phyloP scores from a whole-genome alignment of 148 eudicot genomes.

The Heliamphora exappendiculata region DNA sequence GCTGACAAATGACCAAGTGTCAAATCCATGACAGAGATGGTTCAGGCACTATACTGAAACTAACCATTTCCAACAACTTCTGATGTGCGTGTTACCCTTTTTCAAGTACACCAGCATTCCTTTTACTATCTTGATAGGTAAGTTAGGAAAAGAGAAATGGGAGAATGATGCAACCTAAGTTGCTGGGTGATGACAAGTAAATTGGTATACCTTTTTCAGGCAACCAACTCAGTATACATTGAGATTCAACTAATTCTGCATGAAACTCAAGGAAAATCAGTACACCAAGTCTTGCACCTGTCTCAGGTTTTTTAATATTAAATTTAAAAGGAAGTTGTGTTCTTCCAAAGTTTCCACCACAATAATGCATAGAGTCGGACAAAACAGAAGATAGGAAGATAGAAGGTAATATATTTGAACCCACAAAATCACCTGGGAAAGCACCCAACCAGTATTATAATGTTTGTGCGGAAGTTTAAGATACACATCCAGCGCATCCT shows the following conservation, averaged over 20 bases:
- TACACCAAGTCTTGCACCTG: not conserved
- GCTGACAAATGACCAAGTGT: not conserved
- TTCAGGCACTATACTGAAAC: not conserved
- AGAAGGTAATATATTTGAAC: slow-evolving; percentile 1
- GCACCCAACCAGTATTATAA: slow-evolving; percentile 93
- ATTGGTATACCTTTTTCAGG: not conserved
- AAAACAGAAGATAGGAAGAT: not conserved
- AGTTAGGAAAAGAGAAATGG: too few species aligned
- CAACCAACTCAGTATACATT: not conserved
- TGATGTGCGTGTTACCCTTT: not conserved
- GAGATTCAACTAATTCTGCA: not conserved
- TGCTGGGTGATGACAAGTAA: too few species aligned
- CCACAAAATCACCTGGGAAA: slow-evolving; percentile 60
- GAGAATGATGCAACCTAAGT: too few species aligned
- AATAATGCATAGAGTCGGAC: not conserved
- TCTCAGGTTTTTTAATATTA: not conserved
- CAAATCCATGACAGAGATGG: not conserved
- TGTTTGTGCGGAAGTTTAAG: slow-evolving; percentile 77
- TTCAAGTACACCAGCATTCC: too few species aligned
- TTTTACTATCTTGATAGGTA: too few species aligned
- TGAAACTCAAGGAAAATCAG: not conserved
- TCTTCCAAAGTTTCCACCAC: not conserved
- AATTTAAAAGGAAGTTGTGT: not conserved
- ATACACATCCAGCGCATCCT: slow-evolving; percentile 84
- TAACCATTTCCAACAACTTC: not conserved